Conservation (phyloP, 768 basidiomycete species). For the Boletus sensibilis region DNA sequence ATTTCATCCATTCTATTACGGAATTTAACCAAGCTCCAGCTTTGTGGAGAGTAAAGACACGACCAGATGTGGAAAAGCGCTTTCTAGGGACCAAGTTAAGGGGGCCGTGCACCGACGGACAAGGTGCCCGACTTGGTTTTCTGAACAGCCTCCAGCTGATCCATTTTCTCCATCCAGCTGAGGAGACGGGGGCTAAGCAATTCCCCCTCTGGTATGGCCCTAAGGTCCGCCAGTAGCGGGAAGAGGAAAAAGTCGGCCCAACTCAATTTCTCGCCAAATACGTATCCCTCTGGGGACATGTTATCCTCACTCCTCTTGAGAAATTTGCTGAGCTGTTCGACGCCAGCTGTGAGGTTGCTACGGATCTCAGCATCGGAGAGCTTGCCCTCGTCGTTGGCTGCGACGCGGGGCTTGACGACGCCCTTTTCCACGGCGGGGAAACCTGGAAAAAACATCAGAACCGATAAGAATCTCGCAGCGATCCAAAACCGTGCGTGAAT, state of each 20-base stretch:
- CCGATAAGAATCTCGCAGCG: background rate
- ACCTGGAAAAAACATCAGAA: constrained; percentile 13
- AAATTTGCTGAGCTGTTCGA: constrained; percentile 18
- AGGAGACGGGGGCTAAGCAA: constrained; percentile 23
- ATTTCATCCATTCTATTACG: background rate
- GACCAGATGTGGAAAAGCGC: background rate
- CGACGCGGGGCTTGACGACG: constrained; percentile 34
- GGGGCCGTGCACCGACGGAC: constrained; percentile 27
- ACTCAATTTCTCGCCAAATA: constrained; percentile 27
- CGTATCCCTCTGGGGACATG: constrained; percentile 30
- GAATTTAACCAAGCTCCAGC: background rate
- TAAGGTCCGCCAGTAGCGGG: constrained; percentile 31
- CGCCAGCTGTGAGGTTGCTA: constrained; percentile 13
- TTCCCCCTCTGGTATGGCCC: constrained; percentile 27
- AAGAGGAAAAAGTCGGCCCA: constrained; percentile 37
- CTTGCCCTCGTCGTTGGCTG: constrained; percentile 23
- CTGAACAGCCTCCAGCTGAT: constrained; percentile 23
- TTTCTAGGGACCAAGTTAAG: constrained; percentile 1
- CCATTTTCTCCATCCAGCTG: constrained; percentile 29
- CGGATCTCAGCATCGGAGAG: constrained; percentile 26
- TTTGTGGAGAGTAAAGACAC: background rate
- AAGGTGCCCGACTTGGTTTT: constrained; percentile 26
- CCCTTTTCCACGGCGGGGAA: constrained; percentile 31
- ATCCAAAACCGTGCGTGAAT: background rate
- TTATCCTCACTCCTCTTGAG: constrained; percentile 17